Conservation (phyloP, 768 basidiomycete species). For the Mrakia hoshinonis region DNA sequence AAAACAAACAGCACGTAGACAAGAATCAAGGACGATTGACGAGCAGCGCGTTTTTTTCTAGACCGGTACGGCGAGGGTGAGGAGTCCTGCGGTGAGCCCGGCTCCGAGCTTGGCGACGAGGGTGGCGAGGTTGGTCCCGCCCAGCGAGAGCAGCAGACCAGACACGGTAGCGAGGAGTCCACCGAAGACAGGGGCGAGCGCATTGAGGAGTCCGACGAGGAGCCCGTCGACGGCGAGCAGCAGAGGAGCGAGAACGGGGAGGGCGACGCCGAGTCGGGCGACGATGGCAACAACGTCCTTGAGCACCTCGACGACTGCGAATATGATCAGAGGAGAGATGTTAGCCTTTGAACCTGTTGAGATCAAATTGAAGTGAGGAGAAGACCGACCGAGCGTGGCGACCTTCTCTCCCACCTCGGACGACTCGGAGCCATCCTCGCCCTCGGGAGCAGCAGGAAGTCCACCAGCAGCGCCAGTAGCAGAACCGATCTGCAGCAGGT, state of each 20-base stretch:
- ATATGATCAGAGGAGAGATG: background rate
- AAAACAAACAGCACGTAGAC: no score
- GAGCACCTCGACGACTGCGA: slow-evolving; percentile 7
- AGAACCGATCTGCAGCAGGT: background rate
- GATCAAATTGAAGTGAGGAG: background rate
- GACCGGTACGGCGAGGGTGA: background rate
- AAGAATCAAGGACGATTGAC: no score
- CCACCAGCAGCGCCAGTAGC: background rate
- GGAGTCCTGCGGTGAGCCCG: background rate
- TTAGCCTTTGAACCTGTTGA: no score
- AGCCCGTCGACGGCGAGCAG: background rate
- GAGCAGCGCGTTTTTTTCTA: no score
- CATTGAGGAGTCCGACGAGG: slow-evolving; percentile 1
- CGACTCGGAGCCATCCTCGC: background rate
- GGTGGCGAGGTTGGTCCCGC: background rate
- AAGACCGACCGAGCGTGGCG: background rate
- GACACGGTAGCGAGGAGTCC: slow-evolving; percentile 4
- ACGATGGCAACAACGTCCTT: background rate
- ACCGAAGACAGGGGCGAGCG: background rate
- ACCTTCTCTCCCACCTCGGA: background rate
- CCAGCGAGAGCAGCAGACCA: background rate
- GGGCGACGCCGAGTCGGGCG: background rate
- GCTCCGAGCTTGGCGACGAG: background rate
- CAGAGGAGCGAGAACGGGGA: background rate
- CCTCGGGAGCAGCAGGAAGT: background rate